These are phyloP conservation scores for Takashimella tepidaria DNA, from an alignment of 1,284 basidiomycete species.

Conservation along the genomic window DNA sequence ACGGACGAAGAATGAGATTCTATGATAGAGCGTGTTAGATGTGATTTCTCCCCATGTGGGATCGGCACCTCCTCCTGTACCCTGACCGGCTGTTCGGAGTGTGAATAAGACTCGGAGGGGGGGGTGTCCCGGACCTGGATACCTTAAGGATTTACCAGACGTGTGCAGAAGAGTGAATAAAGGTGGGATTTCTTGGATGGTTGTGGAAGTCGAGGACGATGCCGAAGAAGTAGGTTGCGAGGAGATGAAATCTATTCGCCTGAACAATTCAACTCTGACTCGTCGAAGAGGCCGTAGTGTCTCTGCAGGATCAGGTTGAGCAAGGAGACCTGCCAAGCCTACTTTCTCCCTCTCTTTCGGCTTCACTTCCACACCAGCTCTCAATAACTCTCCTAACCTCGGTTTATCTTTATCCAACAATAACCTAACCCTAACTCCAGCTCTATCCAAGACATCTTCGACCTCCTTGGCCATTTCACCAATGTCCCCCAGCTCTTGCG, in stretches of 20 bases:
- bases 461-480: conserved; percentile 2
- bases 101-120: conserved; percentile 45
- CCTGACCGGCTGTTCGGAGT: conserved; percentile 32
- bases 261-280: conserved; percentile 41
- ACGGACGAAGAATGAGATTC: conserved; percentile 34
- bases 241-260: conserved; percentile 23
- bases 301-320: conserved; percentile 29
- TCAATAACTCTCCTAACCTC: conserved; percentile 29
- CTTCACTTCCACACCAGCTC: conserved; percentile 38
- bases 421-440: conserved; percentile 29
- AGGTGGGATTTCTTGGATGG: not conserved
- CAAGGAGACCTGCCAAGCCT: conserved; percentile 24
- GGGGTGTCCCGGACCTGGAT: conserved; percentile 34
- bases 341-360: conserved; percentile 30
- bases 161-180: conserved; percentile 31
- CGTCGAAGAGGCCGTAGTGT: conserved; percentile 34
- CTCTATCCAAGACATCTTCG: conserved; percentile 26
- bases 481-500: conserved; percentile 21
- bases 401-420: conserved; percentile 30
- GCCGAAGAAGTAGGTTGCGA: conserved; percentile 2
- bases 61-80: conserved; percentile 19
- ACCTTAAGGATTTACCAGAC: conserved; percentile 45
- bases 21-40: conserved; percentile 32
- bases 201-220: conserved; percentile 4
- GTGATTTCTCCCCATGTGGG: conserved; percentile 41